A percentile compares a stretch with the other conserved stretches of the same genome.
These are phyloP conservation scores for Hagleromyces aurorensis DNA, from an alignment of 805 yeast species.

Conservation along the genomic window DNA sequence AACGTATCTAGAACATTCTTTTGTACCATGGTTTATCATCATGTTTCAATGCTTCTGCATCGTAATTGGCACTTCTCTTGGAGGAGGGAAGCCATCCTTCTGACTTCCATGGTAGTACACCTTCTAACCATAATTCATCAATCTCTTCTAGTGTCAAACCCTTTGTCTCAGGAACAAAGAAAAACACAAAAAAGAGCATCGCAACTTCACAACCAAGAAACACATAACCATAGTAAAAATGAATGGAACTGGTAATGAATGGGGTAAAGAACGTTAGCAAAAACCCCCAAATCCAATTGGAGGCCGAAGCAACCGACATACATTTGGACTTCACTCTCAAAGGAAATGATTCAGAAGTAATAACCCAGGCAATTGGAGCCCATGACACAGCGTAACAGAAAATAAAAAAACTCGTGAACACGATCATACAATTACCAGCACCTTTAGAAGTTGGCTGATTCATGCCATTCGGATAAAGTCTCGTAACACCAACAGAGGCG, in stretches of 20 bases:
- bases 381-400: slow-evolving; percentile 64
- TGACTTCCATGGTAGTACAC: slow-evolving; percentile 37
- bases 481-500: slow-evolving; percentile 51
- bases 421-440: slow-evolving; percentile 33
- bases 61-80: slow-evolving; percentile 14
- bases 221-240: slow-evolving; percentile 59
- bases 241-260: slow-evolving; percentile 52
- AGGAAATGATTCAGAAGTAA: slow-evolving; percentile 60
- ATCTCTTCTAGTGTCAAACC: slow-evolving; percentile 76
- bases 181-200: slow-evolving; percentile 52
- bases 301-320: slow-evolving; percentile 48
- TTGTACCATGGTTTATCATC: slow-evolving; percentile 11
- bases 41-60: slow-evolving; percentile 11
- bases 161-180: slow-evolving; percentile 65
- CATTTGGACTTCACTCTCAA: slow-evolving; percentile 55
- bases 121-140: slow-evolving; percentile 45
- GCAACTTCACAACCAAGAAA: slow-evolving; percentile 46
- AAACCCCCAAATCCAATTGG: slow-evolving; percentile 60
- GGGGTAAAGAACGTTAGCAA: slow-evolving; percentile 63
- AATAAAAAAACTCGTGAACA: slow-evolving; percentile 40
- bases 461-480: slow-evolving; percentile 33
- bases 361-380: slow-evolving; percentile 60
- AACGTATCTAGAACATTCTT: slow-evolving; percentile 8
- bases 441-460: slow-evolving; percentile 31
- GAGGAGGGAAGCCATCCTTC: slow-evolving; percentile 40